A percentile compares a stretch with the other conserved stretches of the same genome.
Conservation (phyloP, 306 rosid species). For the Rosa lucieae region DNA sequence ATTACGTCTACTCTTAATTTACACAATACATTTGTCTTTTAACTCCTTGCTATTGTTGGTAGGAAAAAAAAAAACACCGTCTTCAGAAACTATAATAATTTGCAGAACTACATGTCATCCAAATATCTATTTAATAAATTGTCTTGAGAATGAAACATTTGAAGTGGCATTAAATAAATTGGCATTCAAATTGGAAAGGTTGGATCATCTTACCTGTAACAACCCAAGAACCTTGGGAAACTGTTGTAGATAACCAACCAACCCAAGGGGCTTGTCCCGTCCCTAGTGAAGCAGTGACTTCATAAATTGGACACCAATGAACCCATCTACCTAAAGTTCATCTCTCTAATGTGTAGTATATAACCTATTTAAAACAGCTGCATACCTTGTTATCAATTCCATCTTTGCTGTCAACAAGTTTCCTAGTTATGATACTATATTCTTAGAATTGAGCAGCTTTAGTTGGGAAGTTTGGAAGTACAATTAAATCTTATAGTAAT, state of each 20-base stretch:
- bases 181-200: neutral
- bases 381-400: neutral
- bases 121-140: neutral
- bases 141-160: neutral
- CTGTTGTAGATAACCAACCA: neutral
- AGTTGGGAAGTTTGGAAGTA: neutral
- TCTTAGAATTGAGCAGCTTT: neutral
- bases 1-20: neutral
- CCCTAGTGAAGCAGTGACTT: neutral
- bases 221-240: neutral
- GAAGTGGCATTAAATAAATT: neutral
- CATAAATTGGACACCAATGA: neutral
- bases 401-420: neutral
- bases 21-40: neutral
- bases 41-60: neutral
- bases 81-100: neutral
- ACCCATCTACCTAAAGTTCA: neutral
- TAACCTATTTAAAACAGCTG: neutral
- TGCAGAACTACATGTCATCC: neutral
- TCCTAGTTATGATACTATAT: neutral
- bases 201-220: neutral
- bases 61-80: neutral
- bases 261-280: neutral
- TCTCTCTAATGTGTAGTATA: neutral
- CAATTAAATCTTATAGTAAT: neutral